Evolutionary conservation across 1,284 basidiomycete species (phyloP), one percentile per base, ranked within the genome.

Genomic region (Moesziomyces globuligerus): DNA sequence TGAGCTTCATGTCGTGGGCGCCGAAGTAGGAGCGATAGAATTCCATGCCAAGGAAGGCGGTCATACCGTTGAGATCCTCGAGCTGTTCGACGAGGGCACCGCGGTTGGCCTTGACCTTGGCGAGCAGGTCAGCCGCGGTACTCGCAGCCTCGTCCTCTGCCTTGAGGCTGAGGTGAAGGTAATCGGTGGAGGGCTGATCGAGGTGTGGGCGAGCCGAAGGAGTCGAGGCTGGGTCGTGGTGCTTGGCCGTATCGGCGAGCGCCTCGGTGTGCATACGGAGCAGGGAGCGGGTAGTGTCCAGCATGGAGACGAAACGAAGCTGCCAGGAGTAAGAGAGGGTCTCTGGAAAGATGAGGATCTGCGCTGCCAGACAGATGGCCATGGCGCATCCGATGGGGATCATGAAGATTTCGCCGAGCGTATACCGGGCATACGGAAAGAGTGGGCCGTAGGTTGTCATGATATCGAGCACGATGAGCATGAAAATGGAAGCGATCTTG

Each of bases 291-390:
- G 47, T 55, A 21, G 43, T 39, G 8, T 25, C 17, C 3, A 76
- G 49, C 52, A 74, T 43, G 1, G 48, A 25, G 52, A 70, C 62
- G 65, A 84, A 68, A 73, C 83, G 72, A 72, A 64, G 23, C 84
- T 76, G 72, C 62, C 84, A 85, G 1, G 81, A 82, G 66, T 89
- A 88, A 57, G 88, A 89, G 56, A 91, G 83, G 8, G 88, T 88
- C 81, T 90, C 87, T 1, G 91, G 91, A 78, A 92, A 92, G 59
- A 92, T 84, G 32, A 91, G 75, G 17, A 89, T 66, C 24, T 88
- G 86, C 13, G 64, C 21, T 23, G 58, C 67, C 2, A 74, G 49
- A 23, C 68, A 58, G 48, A 78, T 69, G 28, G 65, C 75, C 20
- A 76, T 26, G 6, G 59, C 52, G 41, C 52, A 60, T 32, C 72